Evolutionary conservation across 2,329 filamentous ascomycete genomes (phyloP).

Genomic region (Colletotrichum sp.): DNA sequence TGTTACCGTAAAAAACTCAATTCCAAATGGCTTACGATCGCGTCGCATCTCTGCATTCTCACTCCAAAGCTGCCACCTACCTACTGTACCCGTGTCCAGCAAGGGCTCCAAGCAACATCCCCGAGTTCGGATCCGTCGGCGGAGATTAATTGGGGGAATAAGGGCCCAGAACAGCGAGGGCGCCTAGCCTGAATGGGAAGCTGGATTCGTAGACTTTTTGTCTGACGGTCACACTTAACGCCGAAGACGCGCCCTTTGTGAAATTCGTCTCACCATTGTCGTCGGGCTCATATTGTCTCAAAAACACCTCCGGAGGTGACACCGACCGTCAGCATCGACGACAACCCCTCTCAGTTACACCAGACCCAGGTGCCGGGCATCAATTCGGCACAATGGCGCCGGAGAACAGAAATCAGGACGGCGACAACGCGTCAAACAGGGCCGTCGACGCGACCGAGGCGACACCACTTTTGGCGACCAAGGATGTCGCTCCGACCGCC

Average conservation of each 20-base stretch:
- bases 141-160: background rate
- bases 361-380: background rate
- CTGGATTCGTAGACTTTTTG: background rate
- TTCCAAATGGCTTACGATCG: background rate
- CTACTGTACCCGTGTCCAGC: background rate
- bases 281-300: background rate
- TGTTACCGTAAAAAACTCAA: background rate
- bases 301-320: background rate
- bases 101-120: background rate
- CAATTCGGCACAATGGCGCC: background rate
- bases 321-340: background rate
- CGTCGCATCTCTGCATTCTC: background rate
- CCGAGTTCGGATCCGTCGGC: background rate
- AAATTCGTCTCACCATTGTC: background rate
- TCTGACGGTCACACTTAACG: background rate
- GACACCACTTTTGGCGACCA: background rate
- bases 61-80: background rate
- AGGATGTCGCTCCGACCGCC: slow-evolving; percentile 8
- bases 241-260: background rate
- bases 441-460: background rate
- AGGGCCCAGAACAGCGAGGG: background rate
- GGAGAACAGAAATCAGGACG: background rate
- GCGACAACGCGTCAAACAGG: background rate
- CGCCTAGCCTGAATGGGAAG: background rate
- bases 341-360: background rate